phyloP scores from a whole-genome alignment of 2,329 filamentous ascomycete species.

The Fusarium gaditjirri region DNA sequence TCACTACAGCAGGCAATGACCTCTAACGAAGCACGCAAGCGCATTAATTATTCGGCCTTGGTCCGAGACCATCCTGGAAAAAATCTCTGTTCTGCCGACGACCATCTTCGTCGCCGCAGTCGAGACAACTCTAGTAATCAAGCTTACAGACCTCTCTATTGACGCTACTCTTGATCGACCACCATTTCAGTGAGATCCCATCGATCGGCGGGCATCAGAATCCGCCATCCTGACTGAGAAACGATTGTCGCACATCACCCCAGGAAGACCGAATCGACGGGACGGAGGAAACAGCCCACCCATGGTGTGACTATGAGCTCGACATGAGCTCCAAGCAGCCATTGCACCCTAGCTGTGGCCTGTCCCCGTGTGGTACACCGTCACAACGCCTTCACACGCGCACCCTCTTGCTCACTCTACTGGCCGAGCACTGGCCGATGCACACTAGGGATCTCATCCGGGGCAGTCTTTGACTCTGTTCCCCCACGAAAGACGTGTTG shows the following conservation, averaged over 20 bases:
- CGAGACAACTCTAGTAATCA: constrained; percentile 31
- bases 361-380: constrained; percentile 36
- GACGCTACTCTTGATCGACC: constrained; percentile 34
- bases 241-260: constrained; percentile 36
- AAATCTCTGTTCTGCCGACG: neutral
- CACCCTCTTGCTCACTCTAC: constrained; percentile 26
- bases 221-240: constrained; percentile 36
- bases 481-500: constrained; percentile 10
- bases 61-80: constrained; percentile 15
- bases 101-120: constrained; percentile 23
- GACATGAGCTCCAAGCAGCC: constrained; percentile 39
- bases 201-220: constrained; percentile 40
- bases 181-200: constrained; percentile 40
- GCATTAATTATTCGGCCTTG: constrained; percentile 12
- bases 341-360: constrained; percentile 36
- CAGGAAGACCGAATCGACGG: constrained; percentile 41
- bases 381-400: constrained; percentile 37
- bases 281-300: constrained; percentile 44
- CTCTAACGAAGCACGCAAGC: constrained; percentile 3
- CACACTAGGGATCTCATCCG: constrained; percentile 32
- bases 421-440: constrained; percentile 24
- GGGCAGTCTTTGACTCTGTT: constrained; percentile 28
- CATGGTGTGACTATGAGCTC: constrained; percentile 45
- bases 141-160: constrained; percentile 14
- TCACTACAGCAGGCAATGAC: neutral